Base-by-base conservation (phyloP, 257 asterid genomes). In the Plectranthus barbatus region DNA sequence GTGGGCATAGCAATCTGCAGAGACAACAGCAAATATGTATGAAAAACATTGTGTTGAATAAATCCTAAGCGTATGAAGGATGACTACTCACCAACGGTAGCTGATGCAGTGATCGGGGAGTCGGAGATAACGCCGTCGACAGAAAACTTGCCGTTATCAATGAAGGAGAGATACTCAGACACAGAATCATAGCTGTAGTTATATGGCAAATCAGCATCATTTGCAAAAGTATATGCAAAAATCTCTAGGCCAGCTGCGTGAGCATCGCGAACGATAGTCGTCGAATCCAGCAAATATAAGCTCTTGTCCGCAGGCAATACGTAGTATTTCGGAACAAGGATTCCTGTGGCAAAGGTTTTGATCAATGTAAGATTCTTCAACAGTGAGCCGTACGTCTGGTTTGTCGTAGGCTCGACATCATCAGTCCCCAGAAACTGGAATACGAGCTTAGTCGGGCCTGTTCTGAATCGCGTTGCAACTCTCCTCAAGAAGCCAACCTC, bases 81-180 rank as follows among this genome's bases (percentile, higher is more conserved):
- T n/a, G n/a, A n/a, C n/a, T n/a, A n/a, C n/a, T n/a, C 77, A 88
- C 98, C 96, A 37, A 91, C 55, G 56, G 91, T 49, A 9, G 56
- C 84, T 14, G 95, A 84, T 50, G 96, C 69, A 63, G 96, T 82
- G 37, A 78, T 26, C 37, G 96, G 96, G 84, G 80, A 91, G 74
- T 88, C 95, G 33, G 98, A 73, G 31, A 88, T 79, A 70, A 91
- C 75, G 15, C 98, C 98, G 58, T 91, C 98, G 74, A 88, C 94
- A 50, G 95, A 83, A 75, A 81, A 88, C 58, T 66, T 57, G 12
- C 87, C 90, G 31, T 88, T 88, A 73, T 91, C 98, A 13, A 84
- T 59, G 54, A 58, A 84, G 61, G 77, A 66, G 40, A 91, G 82
- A 66, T 83, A 84, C 81, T 88, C 96, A 15, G 88, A 41, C 44